Conservation (phyloP, 805 yeast genomes). For the Wickerhamiella australiensis region DNA sequence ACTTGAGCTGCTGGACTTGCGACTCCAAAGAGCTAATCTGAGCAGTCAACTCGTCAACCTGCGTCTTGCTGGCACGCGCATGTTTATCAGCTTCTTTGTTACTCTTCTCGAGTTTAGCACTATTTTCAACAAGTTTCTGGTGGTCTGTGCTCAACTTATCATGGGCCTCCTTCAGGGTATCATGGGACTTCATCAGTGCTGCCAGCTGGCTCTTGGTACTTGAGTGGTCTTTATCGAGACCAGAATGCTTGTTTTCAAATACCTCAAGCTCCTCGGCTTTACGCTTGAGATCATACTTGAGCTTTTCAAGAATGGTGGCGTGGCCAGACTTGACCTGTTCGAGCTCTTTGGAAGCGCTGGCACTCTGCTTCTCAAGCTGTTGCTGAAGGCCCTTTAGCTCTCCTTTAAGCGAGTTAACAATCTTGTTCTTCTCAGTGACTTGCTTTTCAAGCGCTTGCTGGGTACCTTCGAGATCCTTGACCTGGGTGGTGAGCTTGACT, state of each 20-base stretch:
- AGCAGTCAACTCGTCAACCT: conserved; percentile 3
- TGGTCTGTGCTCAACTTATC: neutral
- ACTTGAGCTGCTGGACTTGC: neutral
- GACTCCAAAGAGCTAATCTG: conserved; percentile 2
- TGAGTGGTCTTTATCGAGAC: neutral
- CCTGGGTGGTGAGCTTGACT: conserved; percentile 15
- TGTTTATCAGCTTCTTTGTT: conserved; percentile 6
- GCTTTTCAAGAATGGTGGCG: neutral
- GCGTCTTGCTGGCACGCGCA: conserved; percentile 4
- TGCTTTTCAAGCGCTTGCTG: neutral
- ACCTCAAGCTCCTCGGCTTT: conserved; percentile 8
- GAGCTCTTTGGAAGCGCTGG: neutral
- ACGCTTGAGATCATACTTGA: conserved; percentile 9
- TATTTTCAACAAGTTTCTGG: conserved; percentile 13
- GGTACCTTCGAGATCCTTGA: conserved; percentile 9
- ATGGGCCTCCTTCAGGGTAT: neutral
- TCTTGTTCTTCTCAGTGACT: conserved; percentile 7
- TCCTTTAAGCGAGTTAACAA: neutral
- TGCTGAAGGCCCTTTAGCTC: conserved; percentile 5
- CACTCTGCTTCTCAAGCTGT: neutral
- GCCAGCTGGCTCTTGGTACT: neutral
- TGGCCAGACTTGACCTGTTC: neutral
- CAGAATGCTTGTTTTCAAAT: neutral
- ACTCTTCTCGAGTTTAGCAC: conserved; percentile 11
- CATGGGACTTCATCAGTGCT: neutral